Evolutionary conservation across 805 yeast genomes (phyloP).

Genomic region (Wickerhamomyces xylosicus): DNA sequence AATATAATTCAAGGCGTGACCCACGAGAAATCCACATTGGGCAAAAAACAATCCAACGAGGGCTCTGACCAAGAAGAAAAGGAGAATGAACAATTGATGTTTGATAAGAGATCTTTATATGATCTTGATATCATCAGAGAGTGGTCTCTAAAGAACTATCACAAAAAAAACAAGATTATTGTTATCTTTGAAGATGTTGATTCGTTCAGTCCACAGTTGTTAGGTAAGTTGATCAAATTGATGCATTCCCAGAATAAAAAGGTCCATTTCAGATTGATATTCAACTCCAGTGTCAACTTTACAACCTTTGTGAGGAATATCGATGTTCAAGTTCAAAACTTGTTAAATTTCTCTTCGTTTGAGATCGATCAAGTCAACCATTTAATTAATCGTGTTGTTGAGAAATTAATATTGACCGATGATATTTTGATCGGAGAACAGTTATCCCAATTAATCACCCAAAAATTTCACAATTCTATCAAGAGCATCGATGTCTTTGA

Average conservation of each 20-base stretch:
- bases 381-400: conserved; percentile 14
- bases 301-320: conserved; percentile 12
- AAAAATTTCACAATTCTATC: conserved; percentile 13
- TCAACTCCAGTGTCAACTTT: conserved; percentile 15
- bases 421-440: conserved; percentile 13
- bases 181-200: conserved; percentile 18
- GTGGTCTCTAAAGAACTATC: conserved; percentile 12
- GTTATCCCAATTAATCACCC: conserved; percentile 10
- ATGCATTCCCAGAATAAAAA: conserved; percentile 8
- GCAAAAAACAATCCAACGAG: conserved; percentile 1
- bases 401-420: conserved; percentile 11
- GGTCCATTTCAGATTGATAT: conserved; percentile 16
- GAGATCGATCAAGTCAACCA: conserved; percentile 17
- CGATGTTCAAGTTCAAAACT: conserved; percentile 8
- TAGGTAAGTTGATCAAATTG: conserved; percentile 13
- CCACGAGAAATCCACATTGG: background rate
- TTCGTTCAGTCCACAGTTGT: conserved; percentile 11
- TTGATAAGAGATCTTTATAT: conserved; percentile 15
- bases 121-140: conserved; percentile 17
- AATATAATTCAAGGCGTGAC: conserved; percentile 11
- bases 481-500: conserved; percentile 17
- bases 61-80: conserved; percentile 10
- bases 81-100: conserved; percentile 6
- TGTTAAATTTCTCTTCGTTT: conserved; percentile 9
- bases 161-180: conserved; percentile 9